Evolutionary conservation across 148 eudicot species (phyloP).

Genomic region (Selenicereus undatus): DNA sequence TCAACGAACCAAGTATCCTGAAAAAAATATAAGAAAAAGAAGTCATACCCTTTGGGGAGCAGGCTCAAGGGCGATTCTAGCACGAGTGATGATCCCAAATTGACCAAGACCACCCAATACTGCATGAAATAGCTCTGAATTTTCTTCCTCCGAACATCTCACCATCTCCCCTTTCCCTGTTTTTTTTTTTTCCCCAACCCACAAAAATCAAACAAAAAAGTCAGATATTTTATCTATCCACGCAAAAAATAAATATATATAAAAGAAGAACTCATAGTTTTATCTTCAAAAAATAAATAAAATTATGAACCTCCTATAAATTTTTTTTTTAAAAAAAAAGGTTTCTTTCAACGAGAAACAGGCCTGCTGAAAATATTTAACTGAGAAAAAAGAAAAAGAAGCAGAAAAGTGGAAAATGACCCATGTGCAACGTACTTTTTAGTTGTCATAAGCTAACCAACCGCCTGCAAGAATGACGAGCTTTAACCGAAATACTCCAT

Average conservation of each 20-base stretch:
- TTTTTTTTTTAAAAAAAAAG: no score
- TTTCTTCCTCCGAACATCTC: conserved; percentile 60
- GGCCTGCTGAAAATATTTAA: neutral
- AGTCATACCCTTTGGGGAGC: conserved; percentile 74
- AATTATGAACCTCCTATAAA: no score
- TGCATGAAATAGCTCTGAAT: conserved; percentile 62
- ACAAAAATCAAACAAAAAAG: neutral
- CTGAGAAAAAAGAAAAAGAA: neutral
- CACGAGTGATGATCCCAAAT: conserved; percentile 87
- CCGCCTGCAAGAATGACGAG: neutral
- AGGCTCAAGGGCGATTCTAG: conserved; percentile 82
- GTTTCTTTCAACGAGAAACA: no score
- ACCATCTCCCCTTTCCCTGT: conserved; percentile 72
- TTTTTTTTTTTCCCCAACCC: neutral
- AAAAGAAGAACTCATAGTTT: no score
- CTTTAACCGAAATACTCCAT: neutral
- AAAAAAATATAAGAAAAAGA: no score
- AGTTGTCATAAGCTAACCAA: neutral
- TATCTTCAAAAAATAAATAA: no score
- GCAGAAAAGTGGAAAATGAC: neutral
- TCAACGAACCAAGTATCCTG: no score
- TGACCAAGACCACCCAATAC: conserved; percentile 94
- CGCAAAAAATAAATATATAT: neutral
- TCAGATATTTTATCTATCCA: neutral
- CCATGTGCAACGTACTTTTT: conserved; percentile 2